Percentiles rank a stretch among this genome's conserved stretches.
These are phyloP conservation scores for Epichloe uncinata DNA, from an alignment of 2,329 filamentous ascomycete species.

Conservation along the genomic window DNA sequence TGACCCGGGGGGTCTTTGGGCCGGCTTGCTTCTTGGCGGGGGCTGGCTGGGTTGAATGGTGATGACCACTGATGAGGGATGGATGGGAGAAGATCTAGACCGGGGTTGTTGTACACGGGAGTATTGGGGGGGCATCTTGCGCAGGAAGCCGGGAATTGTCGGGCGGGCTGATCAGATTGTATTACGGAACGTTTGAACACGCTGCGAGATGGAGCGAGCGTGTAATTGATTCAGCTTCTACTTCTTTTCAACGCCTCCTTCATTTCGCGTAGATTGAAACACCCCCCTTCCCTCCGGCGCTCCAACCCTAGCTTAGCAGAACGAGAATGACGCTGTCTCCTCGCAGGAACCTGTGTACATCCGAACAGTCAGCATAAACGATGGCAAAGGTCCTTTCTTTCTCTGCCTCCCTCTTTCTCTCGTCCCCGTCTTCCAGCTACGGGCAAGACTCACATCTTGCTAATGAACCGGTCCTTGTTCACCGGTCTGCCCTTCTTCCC, in stretches of 20 bases:
- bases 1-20: constrained; percentile 49
- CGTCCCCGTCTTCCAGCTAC: neutral
- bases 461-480: constrained; percentile 97
- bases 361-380: neutral
- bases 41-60: constrained; percentile 42
- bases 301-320: constrained; percentile 50
- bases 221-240: too few relatives aligned
- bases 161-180: too few relatives aligned
- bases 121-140: too few relatives aligned
- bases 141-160: too few relatives aligned
- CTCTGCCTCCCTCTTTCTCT: too few relatives aligned
- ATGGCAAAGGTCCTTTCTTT: neutral
- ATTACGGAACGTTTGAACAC: too few relatives aligned
- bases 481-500: constrained; percentile 83
- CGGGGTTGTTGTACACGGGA: too few relatives aligned
- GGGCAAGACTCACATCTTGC: constrained; percentile 59
- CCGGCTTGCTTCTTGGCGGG: constrained; percentile 18
- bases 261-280: neutral
- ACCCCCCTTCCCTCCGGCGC: too few relatives aligned
- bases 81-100: neutral
- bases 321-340: constrained; percentile 84
- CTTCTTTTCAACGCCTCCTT: neutral
- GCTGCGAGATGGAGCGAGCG: too few relatives aligned
- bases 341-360: constrained; percentile 56
- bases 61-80: neutral